These are phyloP conservation scores for Camelina sativa DNA, from an alignment of 345 rosid genomes.

Conservation along the genomic window DNA sequence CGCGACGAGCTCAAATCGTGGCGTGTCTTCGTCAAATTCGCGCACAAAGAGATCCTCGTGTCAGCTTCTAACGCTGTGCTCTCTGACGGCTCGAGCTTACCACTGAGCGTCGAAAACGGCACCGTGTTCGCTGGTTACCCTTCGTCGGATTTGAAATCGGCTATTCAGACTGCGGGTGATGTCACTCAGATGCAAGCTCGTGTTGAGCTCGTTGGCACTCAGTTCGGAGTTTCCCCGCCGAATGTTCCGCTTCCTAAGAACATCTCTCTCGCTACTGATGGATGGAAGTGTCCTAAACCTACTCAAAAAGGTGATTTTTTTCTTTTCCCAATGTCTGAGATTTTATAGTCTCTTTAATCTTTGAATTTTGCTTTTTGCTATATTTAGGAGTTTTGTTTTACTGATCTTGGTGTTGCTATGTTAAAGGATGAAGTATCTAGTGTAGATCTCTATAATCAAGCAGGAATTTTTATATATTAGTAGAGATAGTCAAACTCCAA, in stretches of 20 bases:
- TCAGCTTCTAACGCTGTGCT: slow-evolving; percentile 75
- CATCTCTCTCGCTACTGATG: slow-evolving; percentile 74
- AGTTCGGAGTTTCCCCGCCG: slow-evolving; percentile 76
- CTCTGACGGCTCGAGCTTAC: slow-evolving; percentile 71
- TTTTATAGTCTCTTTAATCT: background rate
- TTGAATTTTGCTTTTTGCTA: background rate
- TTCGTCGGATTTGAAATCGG: slow-evolving; percentile 73
- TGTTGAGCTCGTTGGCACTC: slow-evolving; percentile 74
- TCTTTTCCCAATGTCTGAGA: background rate
- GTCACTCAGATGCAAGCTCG: slow-evolving; percentile 73
- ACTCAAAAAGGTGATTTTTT: slow-evolving; percentile 54
- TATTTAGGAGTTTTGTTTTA: background rate
- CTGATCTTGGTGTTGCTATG: slow-evolving; percentile 13
- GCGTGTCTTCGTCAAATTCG: slow-evolving; percentile 78
- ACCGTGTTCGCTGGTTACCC: slow-evolving; percentile 78
- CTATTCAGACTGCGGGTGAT: slow-evolving; percentile 94
- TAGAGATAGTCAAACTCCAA: slow-evolving; percentile 32
- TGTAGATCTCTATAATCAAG: slow-evolving; percentile 19
- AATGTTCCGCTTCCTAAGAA: slow-evolving; percentile 75
- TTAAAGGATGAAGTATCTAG: slow-evolving; percentile 14
- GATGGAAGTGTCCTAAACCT: slow-evolving; percentile 62
- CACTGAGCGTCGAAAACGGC: slow-evolving; percentile 70
- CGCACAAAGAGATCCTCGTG: slow-evolving; percentile 72
- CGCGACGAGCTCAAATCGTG: slow-evolving; percentile 76
- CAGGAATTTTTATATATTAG: slow-evolving; percentile 2